Conservation (phyloP, 1,284 basidiomycete species). For the Cutaneotrichosporon cavernicola region DNA sequence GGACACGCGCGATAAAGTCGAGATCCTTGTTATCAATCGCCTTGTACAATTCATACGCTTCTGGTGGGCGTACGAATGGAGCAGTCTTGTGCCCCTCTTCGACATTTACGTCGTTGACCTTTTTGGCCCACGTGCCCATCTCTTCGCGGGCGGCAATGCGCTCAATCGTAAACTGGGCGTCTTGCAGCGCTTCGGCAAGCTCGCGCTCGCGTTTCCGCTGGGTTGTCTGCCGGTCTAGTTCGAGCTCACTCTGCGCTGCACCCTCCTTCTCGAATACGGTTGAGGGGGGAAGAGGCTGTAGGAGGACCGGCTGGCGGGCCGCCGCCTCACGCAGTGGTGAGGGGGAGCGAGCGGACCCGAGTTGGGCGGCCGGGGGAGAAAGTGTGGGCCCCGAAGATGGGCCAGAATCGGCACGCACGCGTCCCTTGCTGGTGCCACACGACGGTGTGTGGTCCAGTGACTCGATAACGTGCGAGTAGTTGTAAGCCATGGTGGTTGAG, state of each 20-base stretch:
- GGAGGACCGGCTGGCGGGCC: slow-evolving; percentile 37
- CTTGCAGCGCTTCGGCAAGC: slow-evolving; percentile 51
- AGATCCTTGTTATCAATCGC: slow-evolving; percentile 53
- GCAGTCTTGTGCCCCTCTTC: slow-evolving; percentile 19
- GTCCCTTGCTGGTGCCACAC: not conserved
- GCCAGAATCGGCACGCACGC: not conserved
- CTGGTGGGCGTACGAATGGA: slow-evolving; percentile 46
- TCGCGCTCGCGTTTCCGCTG: slow-evolving; percentile 37
- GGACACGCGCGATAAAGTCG: slow-evolving; percentile 51
- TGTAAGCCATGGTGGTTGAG: slow-evolving; percentile 16
- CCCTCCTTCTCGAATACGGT: slow-evolving; percentile 35
- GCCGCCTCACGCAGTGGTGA: not conserved
- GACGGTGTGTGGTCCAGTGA: slow-evolving; percentile 1
- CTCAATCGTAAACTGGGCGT: slow-evolving; percentile 42
- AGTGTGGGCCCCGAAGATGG: not conserved
- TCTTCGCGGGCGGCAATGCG: slow-evolving; percentile 30
- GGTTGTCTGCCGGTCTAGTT: slow-evolving; percentile 42
- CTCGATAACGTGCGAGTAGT: slow-evolving; percentile 17
- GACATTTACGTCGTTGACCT: slow-evolving; percentile 16
- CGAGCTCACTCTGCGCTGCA: slow-evolving; percentile 40
- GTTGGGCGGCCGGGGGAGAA: not conserved
- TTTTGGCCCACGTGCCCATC: slow-evolving; percentile 35
- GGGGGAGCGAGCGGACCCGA: not conserved
- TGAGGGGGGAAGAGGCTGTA: slow-evolving; percentile 41
- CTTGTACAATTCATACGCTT: slow-evolving; percentile 52